Percentiles rank a stretch among this genome's conserved stretches.
phyloP scores from a whole-genome alignment of 768 basidiomycete species.

The Tulasnella sp. region DNA sequence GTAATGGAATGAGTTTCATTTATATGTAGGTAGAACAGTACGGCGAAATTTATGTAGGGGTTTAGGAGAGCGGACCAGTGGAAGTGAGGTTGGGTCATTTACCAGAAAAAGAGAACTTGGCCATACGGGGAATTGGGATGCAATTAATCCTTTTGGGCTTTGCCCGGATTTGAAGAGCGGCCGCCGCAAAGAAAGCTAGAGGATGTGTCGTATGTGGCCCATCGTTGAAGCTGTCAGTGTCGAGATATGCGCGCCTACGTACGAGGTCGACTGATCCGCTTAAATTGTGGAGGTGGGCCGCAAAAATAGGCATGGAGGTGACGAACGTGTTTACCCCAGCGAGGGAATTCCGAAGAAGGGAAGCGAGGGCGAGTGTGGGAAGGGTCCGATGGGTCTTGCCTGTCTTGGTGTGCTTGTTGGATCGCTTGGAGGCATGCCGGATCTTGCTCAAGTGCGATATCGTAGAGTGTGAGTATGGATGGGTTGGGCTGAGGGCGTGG shows the following conservation, averaged over 20 bases:
- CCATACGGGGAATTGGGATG: no score
- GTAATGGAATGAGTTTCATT: not conserved
- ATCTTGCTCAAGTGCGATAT: not conserved
- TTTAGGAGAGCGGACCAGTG: not conserved
- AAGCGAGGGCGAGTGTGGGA: not conserved
- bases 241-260: no score
- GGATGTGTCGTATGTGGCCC: no score
- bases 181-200: no score
- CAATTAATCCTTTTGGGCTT: no score
- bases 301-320: not conserved
- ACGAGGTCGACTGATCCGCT: no score
- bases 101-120: no score
- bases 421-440: not conserved
- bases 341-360: not conserved
- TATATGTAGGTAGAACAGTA: not conserved
- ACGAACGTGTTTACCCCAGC: not conserved
- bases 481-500: not conserved
- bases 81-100: no score
- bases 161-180: no score
- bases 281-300: not conserved
- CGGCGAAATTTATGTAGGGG: not conserved
- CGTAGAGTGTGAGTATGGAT: no score
- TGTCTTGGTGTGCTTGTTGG: not conserved
- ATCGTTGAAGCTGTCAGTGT: no score
- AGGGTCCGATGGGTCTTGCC: not conserved